phyloP scores from a whole-genome alignment of 805 yeast genomes.

The Candida khao-thaluensis region DNA sequence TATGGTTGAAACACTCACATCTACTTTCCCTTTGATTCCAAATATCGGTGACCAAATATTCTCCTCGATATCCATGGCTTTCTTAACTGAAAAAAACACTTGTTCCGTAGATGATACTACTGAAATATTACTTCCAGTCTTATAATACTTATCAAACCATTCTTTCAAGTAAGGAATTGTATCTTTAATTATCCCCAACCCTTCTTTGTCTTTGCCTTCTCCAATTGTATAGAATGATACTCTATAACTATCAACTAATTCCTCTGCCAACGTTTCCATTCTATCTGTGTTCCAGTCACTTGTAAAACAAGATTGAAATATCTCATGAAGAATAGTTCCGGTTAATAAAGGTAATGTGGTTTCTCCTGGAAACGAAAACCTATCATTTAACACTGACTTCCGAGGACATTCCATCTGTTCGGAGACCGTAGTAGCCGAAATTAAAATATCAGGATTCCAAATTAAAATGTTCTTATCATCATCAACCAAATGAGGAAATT shows the following conservation, averaged over 20 bases:
- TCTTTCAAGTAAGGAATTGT: constrained; percentile 53
- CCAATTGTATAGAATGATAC: constrained; percentile 58
- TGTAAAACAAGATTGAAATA: constrained; percentile 61
- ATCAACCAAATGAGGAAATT: constrained; percentile 48
- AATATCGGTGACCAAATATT: constrained; percentile 87
- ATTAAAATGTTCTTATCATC: constrained; percentile 61
- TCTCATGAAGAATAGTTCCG: constrained; percentile 81
- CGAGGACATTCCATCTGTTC: constrained; percentile 74
- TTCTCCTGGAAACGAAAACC: constrained; percentile 64
- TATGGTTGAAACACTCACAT: constrained; percentile 74
- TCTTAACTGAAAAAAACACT: constrained; percentile 52
- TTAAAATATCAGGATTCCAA: constrained; percentile 78
- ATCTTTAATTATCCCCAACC: constrained; percentile 35
- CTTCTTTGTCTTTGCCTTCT: constrained; percentile 4
- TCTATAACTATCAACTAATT: constrained; percentile 40
- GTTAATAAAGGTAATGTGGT: constrained; percentile 61
- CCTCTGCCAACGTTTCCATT: constrained; percentile 39
- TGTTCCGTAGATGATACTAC: neutral
- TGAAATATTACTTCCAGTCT: constrained; percentile 5
- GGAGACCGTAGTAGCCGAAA: constrained; percentile 81
- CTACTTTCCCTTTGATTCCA: constrained; percentile 88
- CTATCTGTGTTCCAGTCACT: constrained; percentile 35
- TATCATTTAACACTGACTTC: constrained; percentile 58
- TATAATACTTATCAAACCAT: constrained; percentile 51
- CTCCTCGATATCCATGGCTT: constrained; percentile 83